Conservation (phyloP, 1,139 yeast species). For the Hyphopichia fennica region DNA sequence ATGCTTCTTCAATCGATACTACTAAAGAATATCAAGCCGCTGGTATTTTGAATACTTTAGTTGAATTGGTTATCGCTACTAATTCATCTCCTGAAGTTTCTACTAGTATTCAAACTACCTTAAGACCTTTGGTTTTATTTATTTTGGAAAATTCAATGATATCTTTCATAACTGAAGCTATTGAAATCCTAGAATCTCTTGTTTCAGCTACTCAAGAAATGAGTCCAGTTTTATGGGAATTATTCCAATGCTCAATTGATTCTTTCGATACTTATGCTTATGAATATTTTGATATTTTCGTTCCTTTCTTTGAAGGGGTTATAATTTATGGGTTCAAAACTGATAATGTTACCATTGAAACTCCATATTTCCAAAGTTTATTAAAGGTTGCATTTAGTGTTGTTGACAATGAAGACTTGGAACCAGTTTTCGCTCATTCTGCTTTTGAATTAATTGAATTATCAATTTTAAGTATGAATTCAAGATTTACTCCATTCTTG, state of each 20-base stretch:
- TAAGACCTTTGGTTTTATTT: conserved; percentile 43
- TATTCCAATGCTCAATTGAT: conserved; percentile 42
- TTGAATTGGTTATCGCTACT: conserved; percentile 55
- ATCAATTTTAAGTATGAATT: conserved; percentile 37
- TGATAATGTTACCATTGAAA: conserved; percentile 32
- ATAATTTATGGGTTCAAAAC: conserved; percentile 47
- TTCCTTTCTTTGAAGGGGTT: conserved; percentile 50
- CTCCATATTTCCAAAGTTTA: conserved; percentile 40
- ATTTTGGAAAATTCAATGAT: conserved; percentile 51
- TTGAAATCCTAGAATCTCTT: conserved; percentile 52
- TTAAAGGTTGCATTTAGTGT: conserved; percentile 38
- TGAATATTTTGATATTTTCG: conserved; percentile 52
- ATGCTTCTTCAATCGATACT: conserved; percentile 26
- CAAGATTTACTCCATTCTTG: conserved; percentile 32
- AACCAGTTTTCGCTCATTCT: conserved; percentile 42
- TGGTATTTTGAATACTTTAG: conserved; percentile 50
- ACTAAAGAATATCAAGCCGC: conserved; percentile 56
- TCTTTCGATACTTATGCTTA: conserved; percentile 55
- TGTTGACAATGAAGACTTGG: conserved; percentile 35
- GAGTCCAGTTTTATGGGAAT: conserved; percentile 48
- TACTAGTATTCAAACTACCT: conserved; percentile 35
- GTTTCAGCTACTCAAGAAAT: conserved; percentile 41
- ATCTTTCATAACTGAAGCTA: conserved; percentile 45
- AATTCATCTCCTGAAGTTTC: conserved; percentile 49
- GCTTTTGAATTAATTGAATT: conserved; percentile 46